Evolutionary conservation across 441 rosid genomes (phyloP).

Genomic region (Adansonia grandidieri): DNA sequence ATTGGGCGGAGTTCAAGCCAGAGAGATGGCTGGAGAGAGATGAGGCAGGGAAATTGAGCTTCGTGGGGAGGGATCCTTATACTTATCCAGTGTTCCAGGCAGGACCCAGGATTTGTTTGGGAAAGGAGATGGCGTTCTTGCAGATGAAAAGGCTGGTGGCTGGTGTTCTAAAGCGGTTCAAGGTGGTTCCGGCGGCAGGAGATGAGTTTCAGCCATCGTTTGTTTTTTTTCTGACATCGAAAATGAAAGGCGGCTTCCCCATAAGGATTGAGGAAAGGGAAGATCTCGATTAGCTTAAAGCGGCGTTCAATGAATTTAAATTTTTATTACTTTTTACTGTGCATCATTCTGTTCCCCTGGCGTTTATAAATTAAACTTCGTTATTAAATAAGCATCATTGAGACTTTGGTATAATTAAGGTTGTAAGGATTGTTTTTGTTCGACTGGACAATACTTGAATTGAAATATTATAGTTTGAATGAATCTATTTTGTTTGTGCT

Average conservation of each 20-base stretch:
- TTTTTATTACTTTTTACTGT: too few relatives aligned
- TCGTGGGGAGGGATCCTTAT: conserved; percentile 48
- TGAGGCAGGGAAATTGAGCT: conserved; percentile 36
- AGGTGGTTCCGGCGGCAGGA: conserved; percentile 40
- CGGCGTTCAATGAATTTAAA: background rate
- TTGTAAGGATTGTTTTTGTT: too few relatives aligned
- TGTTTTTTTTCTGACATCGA: conserved; percentile 34
- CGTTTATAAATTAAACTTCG: too few relatives aligned
- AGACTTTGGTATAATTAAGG: too few relatives aligned
- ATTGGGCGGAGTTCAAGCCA: conserved; percentile 58
- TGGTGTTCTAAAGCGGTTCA: conserved; percentile 42
- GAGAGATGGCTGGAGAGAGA: conserved; percentile 55
- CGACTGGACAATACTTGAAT: too few relatives aligned
- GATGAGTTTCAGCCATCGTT: conserved; percentile 41
- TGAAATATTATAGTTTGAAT: too few relatives aligned
- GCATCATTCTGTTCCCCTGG: too few relatives aligned
- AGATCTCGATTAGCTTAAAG: background rate
- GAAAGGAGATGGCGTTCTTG: conserved; percentile 68
- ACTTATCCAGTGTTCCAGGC: conserved; percentile 61
- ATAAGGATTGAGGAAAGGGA: conserved; percentile 44
- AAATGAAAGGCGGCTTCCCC: conserved; percentile 53
- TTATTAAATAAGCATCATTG: too few relatives aligned
- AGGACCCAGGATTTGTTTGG: conserved; percentile 63
- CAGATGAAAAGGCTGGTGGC: conserved; percentile 64
- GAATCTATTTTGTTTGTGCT: too few relatives aligned